Base-by-base conservation (phyloP, 2,329 filamentous ascomycete species). In the Metarhizium guizhouense region DNA sequence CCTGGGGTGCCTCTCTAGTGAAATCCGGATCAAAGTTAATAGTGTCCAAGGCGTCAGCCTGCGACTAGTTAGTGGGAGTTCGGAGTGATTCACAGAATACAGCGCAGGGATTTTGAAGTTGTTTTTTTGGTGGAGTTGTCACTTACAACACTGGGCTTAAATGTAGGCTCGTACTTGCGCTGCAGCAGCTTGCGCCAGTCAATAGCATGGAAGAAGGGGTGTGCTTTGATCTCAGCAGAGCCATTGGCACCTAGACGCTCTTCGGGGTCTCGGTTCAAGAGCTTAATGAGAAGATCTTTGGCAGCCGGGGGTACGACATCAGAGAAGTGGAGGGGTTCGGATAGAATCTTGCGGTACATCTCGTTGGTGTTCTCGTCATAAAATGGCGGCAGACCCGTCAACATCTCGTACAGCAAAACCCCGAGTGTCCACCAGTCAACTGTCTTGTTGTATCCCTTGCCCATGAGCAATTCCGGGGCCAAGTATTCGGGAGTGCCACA, bases 361-460 rank as follows among this genome's bases (percentile, higher is more conserved):
- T 97, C 93, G 72, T 97, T 97, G 58, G 91, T 96, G 74, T 96
- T 96, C 74, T 99, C 94, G 65, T 97, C 93, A 74, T 99, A 99
- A 75, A 97, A 99, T 0, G 94, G 94, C 38, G 94, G 94, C 49
- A 97, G 79, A 55, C 94, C 94, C 56, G 94, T 97, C 79, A 97
- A 78, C 94, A 99, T 99, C 76, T 99, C 94, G 71, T 96, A 99
- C 36, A 99, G 82, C 55, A 99, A 79, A 57, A 99, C 94, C 66
- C 94, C 94, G 18, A 99, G 81, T 29, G 94, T 97, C 94, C 94
- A 99, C 94, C 94, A 99, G 70, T 96, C 92, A 47, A 97, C 94
- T 16, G 91, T 90, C 80, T 97, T 97, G 66, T 95, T 96, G 77
- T 97, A 97, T 53, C 94, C 94, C 66, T 94, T 88, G 52, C 92